phyloP scores from a whole-genome alignment of 768 basidiomycete genomes.

The Cubamyces sp. region DNA sequence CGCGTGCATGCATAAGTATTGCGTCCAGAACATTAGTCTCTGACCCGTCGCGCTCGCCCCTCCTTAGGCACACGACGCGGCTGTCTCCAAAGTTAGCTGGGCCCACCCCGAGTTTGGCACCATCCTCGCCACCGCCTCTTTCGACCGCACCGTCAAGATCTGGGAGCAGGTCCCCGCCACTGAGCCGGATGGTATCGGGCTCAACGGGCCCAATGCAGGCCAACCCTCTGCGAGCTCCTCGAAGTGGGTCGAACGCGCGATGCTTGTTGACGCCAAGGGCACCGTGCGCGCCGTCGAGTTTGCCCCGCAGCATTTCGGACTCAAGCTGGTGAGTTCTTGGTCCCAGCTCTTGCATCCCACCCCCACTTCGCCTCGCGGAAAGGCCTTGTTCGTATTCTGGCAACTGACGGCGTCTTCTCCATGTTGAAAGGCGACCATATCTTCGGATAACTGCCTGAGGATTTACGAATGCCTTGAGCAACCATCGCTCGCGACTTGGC shows the following conservation, averaged over 20 bases:
- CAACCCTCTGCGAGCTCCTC: constrained; percentile 33
- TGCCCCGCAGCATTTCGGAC: constrained; percentile 82
- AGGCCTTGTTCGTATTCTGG: background rate
- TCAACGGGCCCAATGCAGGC: constrained; percentile 32
- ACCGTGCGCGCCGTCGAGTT: constrained; percentile 89
- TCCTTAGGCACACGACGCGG: constrained; percentile 89
- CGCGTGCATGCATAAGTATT: background rate
- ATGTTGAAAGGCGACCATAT: constrained; percentile 71
- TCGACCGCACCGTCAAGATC: constrained; percentile 90
- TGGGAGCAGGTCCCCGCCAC: constrained; percentile 71
- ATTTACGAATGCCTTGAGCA: constrained; percentile 91
- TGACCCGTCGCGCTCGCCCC: background rate
- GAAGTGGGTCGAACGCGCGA: constrained; percentile 75
- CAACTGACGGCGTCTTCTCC: background rate
- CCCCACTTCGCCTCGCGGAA: background rate
- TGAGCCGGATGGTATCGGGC: constrained; percentile 28
- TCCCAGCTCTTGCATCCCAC: too few species aligned
- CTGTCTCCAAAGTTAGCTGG: constrained; percentile 83
- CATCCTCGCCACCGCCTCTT: constrained; percentile 84
- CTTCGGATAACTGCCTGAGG: constrained; percentile 85
- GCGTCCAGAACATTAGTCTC: background rate
- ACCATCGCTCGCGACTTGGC: constrained; percentile 72
- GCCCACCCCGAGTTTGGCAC: constrained; percentile 93
- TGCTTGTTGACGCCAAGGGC: constrained; percentile 82
- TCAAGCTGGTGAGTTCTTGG: constrained; percentile 71